phyloP scores from a whole-genome alignment of 2,329 filamentous ascomycete species.

The Xylaria hypoxylon region DNA sequence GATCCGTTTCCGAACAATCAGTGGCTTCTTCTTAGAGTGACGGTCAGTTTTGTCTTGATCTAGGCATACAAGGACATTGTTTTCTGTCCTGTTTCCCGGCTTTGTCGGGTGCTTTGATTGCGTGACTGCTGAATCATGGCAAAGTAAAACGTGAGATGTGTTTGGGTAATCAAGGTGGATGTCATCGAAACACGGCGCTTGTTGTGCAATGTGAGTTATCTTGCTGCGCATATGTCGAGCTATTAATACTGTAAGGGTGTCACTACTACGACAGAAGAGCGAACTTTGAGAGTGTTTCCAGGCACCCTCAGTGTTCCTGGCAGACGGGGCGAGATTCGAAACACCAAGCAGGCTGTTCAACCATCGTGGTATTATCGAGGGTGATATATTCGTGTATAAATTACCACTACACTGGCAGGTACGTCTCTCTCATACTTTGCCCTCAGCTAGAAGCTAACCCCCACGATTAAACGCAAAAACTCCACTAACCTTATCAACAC shows the following conservation, averaged over 20 bases:
- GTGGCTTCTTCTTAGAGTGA: too few species aligned
- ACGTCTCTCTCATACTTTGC: too few species aligned
- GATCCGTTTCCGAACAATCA: neutral
- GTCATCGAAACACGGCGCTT: neutral
- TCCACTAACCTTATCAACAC: neutral
- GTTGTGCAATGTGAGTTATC: neutral
- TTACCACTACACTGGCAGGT: neutral
- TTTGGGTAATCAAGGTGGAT: neutral
- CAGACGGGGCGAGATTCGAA: neutral
- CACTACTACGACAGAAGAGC: neutral
- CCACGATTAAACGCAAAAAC: neutral
- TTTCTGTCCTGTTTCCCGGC: neutral
- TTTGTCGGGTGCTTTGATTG: neutral
- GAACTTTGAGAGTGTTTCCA: neutral
- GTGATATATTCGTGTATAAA: neutral
- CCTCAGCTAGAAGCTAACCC: neutral
- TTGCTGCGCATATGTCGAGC: neutral
- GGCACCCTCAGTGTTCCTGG: too few species aligned
- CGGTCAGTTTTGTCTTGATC: neutral
- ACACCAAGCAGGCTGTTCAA: neutral
- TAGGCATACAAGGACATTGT: neutral
- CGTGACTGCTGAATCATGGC: neutral
- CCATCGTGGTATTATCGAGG: neutral
- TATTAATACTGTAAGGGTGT: neutral
- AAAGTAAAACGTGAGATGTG: neutral